Conservation (phyloP, 2,329 filamentous ascomycete genomes). For the Tolypocladium guangdongense region DNA sequence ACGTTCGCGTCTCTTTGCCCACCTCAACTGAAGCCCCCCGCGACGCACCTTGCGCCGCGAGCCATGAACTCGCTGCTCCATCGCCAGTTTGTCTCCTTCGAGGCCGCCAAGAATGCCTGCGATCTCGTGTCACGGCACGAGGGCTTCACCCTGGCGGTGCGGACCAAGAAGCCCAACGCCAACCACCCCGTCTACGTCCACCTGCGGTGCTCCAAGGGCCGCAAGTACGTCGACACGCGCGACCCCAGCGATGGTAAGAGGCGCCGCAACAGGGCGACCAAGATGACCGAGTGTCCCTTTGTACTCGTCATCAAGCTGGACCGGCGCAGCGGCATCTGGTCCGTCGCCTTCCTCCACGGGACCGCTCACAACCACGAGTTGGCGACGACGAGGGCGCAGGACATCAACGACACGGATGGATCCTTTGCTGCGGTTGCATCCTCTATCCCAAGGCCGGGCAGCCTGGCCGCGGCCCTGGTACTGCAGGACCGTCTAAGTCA, state of each 20-base stretch:
- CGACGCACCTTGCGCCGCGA: too few relatives aligned
- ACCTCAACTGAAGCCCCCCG: too few relatives aligned
- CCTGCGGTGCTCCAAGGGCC: neutral
- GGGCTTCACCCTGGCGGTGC: neutral
- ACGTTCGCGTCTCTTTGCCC: too few relatives aligned
- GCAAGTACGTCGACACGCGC: neutral
- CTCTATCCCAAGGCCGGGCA: too few relatives aligned
- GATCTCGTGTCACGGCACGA: neutral
- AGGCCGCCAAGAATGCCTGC: neutral
- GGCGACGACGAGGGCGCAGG: neutral
- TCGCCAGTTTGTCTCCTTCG: neutral
- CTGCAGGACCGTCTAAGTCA: too few relatives aligned
- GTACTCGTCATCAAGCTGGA: too few relatives aligned
- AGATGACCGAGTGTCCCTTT: neutral
- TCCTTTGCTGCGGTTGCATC: too few relatives aligned
- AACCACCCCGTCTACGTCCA: neutral
- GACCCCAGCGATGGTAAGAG: neutral
- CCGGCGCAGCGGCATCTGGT: neutral
- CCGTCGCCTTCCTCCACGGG: neutral
- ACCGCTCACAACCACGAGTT: neutral
- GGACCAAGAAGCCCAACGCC: neutral
- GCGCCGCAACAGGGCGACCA: neutral
- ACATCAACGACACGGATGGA: too few relatives aligned
- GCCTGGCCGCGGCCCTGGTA: too few relatives aligned
- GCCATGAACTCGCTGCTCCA: neutral